These are phyloP conservation scores for Aspergillus cavernicola DNA, from an alignment of 495 filamentous ascomycete genomes.

Conservation along the genomic window DNA sequence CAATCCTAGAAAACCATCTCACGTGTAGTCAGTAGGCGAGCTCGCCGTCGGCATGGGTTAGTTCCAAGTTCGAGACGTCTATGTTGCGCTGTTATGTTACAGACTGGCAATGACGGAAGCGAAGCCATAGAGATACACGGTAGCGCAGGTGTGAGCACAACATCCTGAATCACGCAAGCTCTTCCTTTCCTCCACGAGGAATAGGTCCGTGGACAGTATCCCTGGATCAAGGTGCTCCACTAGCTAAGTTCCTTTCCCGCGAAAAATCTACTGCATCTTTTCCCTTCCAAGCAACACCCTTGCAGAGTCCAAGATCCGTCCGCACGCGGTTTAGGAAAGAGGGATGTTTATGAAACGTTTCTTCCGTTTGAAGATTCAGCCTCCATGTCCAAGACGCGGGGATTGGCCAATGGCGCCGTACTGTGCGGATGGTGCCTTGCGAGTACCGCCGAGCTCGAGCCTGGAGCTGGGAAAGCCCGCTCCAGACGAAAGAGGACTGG, in stretches of 20 bases:
- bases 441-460: constrained; percentile 23
- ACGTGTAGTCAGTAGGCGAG: neutral
- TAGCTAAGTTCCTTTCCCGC: neutral
- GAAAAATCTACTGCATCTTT: neutral
- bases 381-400: constrained; percentile 46
- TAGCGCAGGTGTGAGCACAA: neutral
- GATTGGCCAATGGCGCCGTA: constrained; percentile 46
- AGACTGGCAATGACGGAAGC: neutral
- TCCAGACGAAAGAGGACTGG: constrained; percentile 30
- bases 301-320: neutral
- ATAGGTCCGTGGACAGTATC: neutral
- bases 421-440: constrained; percentile 29
- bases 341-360: neutral
- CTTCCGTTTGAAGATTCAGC: constrained; percentile 27
- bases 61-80: neutral
- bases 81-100: neutral
- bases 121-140: neutral
- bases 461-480: constrained; percentile 23
- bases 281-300: neutral
- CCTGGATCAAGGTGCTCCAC: neutral
- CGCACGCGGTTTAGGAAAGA: neutral
- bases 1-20: neutral
- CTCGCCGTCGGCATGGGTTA: neutral
- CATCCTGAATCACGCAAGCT: neutral
- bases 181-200: neutral